Percentiles rank a stretch among this genome's conserved stretches.
These are phyloP conservation scores for Phytophthora hibernalis DNA, from an alignment of 352 stramenopile species.

Conservation along the genomic window DNA sequence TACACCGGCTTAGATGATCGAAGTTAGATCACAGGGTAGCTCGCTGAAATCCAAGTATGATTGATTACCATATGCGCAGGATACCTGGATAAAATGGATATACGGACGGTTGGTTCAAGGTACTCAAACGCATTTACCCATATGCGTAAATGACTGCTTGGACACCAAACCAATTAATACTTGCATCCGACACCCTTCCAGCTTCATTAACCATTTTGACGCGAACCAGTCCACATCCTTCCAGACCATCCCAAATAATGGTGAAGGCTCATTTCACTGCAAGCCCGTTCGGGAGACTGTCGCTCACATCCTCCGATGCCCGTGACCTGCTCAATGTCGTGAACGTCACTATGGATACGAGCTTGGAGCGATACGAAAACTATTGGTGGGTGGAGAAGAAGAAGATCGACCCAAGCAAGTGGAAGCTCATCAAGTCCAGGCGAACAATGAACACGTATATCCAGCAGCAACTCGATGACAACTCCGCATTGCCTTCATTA, in stretches of 20 bases:
- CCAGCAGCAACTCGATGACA: constrained; percentile 3
- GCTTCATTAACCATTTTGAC: neutral
- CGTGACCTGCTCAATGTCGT: constrained; percentile 9
- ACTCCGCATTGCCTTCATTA: constrained; percentile 8
- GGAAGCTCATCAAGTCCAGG: constrained; percentile 27
- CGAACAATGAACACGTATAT: constrained; percentile 20
- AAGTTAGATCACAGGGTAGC: neutral
- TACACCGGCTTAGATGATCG: too few relatives aligned
- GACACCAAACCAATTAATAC: too few relatives aligned
- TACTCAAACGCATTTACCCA: neutral
- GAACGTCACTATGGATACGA: constrained; percentile 14
- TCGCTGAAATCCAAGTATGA: neutral
- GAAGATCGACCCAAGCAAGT: constrained; percentile 17
- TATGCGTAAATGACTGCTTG: too few relatives aligned
- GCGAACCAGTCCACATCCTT: neutral
- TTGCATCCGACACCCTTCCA: neutral
- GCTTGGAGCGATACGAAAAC: constrained; percentile 16
- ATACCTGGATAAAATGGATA: neutral
- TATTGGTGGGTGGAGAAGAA: constrained; percentile 31
- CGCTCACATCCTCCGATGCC: constrained; percentile 14
- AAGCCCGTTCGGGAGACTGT: constrained; percentile 25
- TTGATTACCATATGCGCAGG: neutral
- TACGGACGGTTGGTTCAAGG: constrained; percentile 1
- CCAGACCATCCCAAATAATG: constrained; percentile 11
- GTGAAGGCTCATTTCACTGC: constrained; percentile 19